Conservation (phyloP, 116 monocot species). For the Zostera marina region DNA sequence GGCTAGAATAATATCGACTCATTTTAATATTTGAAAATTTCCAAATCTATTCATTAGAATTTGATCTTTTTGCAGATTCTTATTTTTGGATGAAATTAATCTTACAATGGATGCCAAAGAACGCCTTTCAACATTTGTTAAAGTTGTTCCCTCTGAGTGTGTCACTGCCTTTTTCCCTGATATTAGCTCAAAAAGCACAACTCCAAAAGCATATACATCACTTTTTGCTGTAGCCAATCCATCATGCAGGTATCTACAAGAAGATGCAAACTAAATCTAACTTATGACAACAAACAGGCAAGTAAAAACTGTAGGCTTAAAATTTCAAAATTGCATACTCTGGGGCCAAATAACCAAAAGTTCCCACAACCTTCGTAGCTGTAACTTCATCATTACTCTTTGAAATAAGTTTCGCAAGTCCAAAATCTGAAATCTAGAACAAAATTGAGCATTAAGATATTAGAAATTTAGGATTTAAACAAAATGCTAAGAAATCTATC, state of each 20-base stretch:
- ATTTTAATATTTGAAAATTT: neutral
- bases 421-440: slow-evolving; percentile 91
- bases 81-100: neutral
- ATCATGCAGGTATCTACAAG: slow-evolving; percentile 75
- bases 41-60: neutral
- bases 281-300: neutral
- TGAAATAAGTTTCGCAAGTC: slow-evolving; percentile 75
- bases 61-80: neutral
- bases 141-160: slow-evolving; percentile 34
- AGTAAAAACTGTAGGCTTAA: too few relatives aligned
- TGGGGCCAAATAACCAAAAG: slow-evolving; percentile 95
- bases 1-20: neutral
- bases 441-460: neutral
- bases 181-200: slow-evolving; percentile 91
- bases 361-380: slow-evolving; percentile 91
- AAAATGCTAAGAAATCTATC: neutral
- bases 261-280: neutral
- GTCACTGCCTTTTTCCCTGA: slow-evolving; percentile 86
- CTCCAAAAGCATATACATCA: slow-evolving; percentile 96
- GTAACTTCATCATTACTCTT: slow-evolving; percentile 57
- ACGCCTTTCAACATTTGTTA: slow-evolving; percentile 55
- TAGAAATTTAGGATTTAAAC: neutral
- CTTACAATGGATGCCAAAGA: slow-evolving; percentile 93
- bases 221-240: slow-evolving; percentile 90
- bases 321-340: slow-evolving; percentile 46